Percentiles rank a stretch among this genome's conserved stretches.
Conservation (phyloP, 1,284 basidiomycete genomes). For the Pterulicium gracile region DNA sequence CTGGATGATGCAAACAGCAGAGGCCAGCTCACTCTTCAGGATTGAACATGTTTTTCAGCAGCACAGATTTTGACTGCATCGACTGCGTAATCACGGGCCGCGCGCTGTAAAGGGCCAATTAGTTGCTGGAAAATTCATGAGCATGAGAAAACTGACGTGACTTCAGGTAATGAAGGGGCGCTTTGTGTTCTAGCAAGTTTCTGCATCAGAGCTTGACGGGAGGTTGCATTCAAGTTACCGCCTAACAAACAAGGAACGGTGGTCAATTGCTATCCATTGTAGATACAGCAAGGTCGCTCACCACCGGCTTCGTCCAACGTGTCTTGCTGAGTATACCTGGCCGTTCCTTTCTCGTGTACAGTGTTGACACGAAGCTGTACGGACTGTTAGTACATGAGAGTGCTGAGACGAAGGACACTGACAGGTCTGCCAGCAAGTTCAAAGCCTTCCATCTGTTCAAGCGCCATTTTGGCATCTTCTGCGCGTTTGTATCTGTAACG, state of each 20-base stretch:
- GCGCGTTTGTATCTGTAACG: slow-evolving; percentile 67
- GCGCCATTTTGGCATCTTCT: slow-evolving; percentile 90
- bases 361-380: slow-evolving; percentile 78
- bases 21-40: slow-evolving; percentile 71
- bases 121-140: slow-evolving; percentile 3
- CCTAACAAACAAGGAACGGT: slow-evolving; percentile 31
- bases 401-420: slow-evolving; percentile 19
- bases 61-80: slow-evolving; percentile 75
- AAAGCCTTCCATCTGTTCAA: slow-evolving; percentile 98
- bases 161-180: slow-evolving; percentile 41
- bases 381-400: slow-evolving; percentile 8
- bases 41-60: slow-evolving; percentile 95
- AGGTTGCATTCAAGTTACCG: slow-evolving; percentile 90
- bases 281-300: slow-evolving; percentile 20
- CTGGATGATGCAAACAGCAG: slow-evolving; percentile 18
- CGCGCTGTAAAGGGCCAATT: slow-evolving; percentile 28
- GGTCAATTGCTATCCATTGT: slow-evolving; percentile 5
- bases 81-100: slow-evolving; percentile 65
- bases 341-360: slow-evolving; percentile 80
- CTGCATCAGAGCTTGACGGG: slow-evolving; percentile 96
- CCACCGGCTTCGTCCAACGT: slow-evolving; percentile 78
- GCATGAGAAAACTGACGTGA: slow-evolving; percentile 36
- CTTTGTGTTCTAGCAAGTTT: slow-evolving; percentile 92
- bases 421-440: slow-evolving; percentile 91
- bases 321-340: slow-evolving; percentile 64